phyloP scores from a whole-genome alignment of 2,329 filamentous ascomycete genomes.

The Colletotrichum siamense region DNA sequence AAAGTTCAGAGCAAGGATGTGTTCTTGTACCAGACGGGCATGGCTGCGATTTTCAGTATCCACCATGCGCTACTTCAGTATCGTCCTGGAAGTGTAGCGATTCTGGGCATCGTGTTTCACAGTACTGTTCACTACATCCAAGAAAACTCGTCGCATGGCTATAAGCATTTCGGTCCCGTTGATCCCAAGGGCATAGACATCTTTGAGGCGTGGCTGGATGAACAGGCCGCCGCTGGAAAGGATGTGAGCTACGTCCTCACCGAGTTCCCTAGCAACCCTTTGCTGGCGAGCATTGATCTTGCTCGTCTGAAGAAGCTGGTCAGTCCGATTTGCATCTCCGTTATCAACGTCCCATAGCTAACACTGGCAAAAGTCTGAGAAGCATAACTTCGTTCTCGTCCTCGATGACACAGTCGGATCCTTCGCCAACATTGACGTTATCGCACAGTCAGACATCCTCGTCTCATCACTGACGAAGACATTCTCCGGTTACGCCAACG shows the following conservation, averaged over 20 bases:
- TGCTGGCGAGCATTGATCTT: constrained; percentile 37
- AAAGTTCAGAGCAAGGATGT: constrained; percentile 46
- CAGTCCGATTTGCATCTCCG: not conserved
- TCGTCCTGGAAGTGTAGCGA: constrained; percentile 39
- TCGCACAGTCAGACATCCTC: constrained; percentile 53
- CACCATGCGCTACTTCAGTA: constrained; percentile 42
- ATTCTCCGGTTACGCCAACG: constrained; percentile 62
- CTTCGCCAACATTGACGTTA: constrained; percentile 56
- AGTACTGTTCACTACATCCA: constrained; percentile 53
- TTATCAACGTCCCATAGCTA: not conserved
- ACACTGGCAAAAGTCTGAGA: constrained; percentile 32
- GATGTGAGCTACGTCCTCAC: constrained; percentile 51
- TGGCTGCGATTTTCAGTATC: constrained; percentile 54
- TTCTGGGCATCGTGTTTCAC: constrained; percentile 59
- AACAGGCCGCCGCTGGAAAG: constrained; percentile 40
- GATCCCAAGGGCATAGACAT: constrained; percentile 44
- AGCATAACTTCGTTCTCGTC: constrained; percentile 49
- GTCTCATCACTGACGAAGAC: constrained; percentile 62
- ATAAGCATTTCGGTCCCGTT: constrained; percentile 54
- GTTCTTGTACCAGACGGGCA: constrained; percentile 59
- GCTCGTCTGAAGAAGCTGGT: constrained; percentile 29
- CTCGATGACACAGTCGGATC: constrained; percentile 55
- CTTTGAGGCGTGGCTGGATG: constrained; percentile 50
- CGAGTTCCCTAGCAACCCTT: constrained; percentile 48
- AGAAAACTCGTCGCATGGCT: constrained; percentile 46